Conservation (phyloP, 129 eudicot genomes). For the Centaurea solstitialis region DNA sequence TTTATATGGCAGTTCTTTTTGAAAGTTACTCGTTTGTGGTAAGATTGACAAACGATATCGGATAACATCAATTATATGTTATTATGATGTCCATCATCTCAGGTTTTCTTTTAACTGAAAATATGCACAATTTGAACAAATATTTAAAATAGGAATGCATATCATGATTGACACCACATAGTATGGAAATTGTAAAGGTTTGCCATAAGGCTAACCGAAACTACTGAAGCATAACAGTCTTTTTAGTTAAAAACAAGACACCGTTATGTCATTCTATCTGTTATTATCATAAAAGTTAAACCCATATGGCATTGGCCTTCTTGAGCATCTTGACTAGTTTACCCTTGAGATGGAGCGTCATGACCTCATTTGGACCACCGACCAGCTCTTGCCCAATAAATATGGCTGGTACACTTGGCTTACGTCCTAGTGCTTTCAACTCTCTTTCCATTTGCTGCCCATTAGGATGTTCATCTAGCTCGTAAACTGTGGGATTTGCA, state of each 20-base stretch:
- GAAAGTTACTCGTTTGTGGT: background rate
- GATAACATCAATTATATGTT: background rate
- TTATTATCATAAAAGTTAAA: slow-evolving; percentile 11
- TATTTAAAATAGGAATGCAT: background rate
- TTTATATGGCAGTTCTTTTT: background rate
- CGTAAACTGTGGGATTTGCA: slow-evolving; percentile 51
- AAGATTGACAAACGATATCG: background rate
- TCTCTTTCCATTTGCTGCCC: slow-evolving; percentile 57
- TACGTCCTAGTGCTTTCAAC: slow-evolving; percentile 37
- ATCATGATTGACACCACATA: slow-evolving; percentile 18
- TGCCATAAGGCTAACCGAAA: slow-evolving; percentile 22
- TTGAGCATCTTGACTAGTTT: slow-evolving; percentile 51
- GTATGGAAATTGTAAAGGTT: slow-evolving; percentile 2
- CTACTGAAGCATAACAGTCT: slow-evolving; percentile 11
- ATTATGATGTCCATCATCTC: background rate
- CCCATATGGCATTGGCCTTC: slow-evolving; percentile 55
- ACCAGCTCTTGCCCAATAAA: slow-evolving; percentile 46
- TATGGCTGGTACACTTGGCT: slow-evolving; percentile 50
- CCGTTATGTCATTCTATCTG: slow-evolving; percentile 5
- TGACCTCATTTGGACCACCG: slow-evolving; percentile 48
- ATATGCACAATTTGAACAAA: background rate
- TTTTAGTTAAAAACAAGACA: slow-evolving; percentile 17
- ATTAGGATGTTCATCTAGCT: slow-evolving; percentile 61
- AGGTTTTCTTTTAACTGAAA: background rate
- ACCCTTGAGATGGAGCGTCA: slow-evolving; percentile 50